These are phyloP conservation scores for Gloeopeniophorella convolvens DNA, from an alignment of 768 basidiomycete genomes.

Conservation along the genomic window DNA sequence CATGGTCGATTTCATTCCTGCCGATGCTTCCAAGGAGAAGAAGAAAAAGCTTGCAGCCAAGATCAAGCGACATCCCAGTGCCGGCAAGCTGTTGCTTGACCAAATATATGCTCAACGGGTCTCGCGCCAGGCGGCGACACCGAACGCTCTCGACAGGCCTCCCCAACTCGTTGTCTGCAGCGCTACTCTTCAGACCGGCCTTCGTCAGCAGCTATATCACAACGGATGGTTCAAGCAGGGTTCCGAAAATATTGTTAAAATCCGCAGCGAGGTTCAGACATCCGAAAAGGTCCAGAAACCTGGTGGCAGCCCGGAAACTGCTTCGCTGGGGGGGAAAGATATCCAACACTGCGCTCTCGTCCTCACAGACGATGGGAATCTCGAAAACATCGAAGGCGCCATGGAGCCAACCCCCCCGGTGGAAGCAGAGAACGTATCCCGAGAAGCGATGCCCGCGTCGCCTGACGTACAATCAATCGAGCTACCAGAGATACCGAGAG, in stretches of 20 bases:
- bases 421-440: constrained; percentile 22
- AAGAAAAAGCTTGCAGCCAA: constrained; percentile 36
- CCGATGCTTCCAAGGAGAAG: constrained; percentile 35
- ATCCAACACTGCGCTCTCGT: constrained; percentile 55
- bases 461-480: not conserved
- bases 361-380: constrained; percentile 44
- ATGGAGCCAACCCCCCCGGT: constrained; percentile 23
- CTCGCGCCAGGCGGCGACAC: constrained; percentile 24
- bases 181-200: constrained; percentile 57
- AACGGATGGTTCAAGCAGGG: constrained; percentile 49
- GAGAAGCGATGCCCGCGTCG: constrained; percentile 7
- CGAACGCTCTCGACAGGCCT: constrained; percentile 23
- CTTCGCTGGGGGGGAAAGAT: constrained; percentile 10
- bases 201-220: constrained; percentile 45
- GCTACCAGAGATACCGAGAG: constrained; percentile 9
- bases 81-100: constrained; percentile 55
- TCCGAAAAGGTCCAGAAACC: not conserved
- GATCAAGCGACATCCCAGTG: constrained; percentile 47
- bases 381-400: constrained; percentile 52
- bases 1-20: constrained; percentile 50
- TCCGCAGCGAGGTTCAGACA: constrained; percentile 15
- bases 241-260: constrained; percentile 18
- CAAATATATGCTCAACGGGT: constrained; percentile 38
- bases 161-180: constrained; percentile 64
- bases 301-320: not conserved